These are phyloP conservation scores for Talaromyces proteolyticus DNA, from an alignment of 495 filamentous ascomycete species.

Conservation along the genomic window DNA sequence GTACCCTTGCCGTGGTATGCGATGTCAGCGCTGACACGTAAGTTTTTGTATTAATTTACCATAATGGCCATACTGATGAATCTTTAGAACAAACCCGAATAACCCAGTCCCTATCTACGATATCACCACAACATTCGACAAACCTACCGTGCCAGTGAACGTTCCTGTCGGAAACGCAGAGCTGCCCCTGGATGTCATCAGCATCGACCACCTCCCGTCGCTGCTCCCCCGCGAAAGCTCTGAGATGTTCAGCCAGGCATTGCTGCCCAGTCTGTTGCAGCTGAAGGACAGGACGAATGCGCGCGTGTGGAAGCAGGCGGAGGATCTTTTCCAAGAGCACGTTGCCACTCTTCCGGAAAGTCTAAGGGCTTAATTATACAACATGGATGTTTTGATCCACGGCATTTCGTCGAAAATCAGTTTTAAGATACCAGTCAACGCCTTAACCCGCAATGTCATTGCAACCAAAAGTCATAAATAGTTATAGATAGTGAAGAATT, in stretches of 20 bases:
- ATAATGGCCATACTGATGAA: background rate
- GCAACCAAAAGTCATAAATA: too few relatives aligned
- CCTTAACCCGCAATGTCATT: too few relatives aligned
- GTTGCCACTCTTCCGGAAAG: slow-evolving; percentile 61
- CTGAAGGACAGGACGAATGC: slow-evolving; percentile 67
- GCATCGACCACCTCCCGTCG: slow-evolving; percentile 86
- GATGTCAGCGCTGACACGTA: slow-evolving; percentile 74
- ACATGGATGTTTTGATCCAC: too few relatives aligned
- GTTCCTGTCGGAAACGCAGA: slow-evolving; percentile 37
- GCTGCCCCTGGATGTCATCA: slow-evolving; percentile 69
- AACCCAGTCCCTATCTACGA: slow-evolving; percentile 83
- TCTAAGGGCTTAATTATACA: slow-evolving; percentile 10
- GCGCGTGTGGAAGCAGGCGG: slow-evolving; percentile 77
- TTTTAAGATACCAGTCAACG: too few relatives aligned
- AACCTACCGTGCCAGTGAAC: slow-evolving; percentile 72
- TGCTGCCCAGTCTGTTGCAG: slow-evolving; percentile 73
- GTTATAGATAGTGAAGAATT: too few relatives aligned
- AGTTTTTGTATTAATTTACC: slow-evolving; percentile 6
- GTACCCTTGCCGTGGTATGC: slow-evolving; percentile 79
- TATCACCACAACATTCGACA: slow-evolving; percentile 73
- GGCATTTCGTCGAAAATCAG: too few relatives aligned
- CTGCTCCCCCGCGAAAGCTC: slow-evolving; percentile 82
- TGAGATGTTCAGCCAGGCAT: slow-evolving; percentile 75
- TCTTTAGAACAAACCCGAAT: slow-evolving; percentile 55
- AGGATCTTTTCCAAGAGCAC: slow-evolving; percentile 82